Percentiles rank a stretch among this genome's conserved stretches.
phyloP scores from a whole-genome alignment of 768 basidiomycete genomes.

The Postia placenta region DNA sequence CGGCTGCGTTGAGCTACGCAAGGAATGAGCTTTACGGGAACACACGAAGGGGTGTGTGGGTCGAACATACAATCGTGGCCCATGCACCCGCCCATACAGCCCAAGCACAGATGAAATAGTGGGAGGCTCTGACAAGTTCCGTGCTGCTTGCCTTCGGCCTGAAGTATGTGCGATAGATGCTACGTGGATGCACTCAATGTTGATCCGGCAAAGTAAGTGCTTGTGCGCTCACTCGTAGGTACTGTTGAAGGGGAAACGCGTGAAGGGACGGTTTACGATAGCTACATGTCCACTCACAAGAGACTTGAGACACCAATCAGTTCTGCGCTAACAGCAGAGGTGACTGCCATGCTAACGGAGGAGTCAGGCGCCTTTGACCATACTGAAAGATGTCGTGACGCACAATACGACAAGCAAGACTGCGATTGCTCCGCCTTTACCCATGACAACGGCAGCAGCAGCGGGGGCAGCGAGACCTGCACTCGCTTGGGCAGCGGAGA shows the following conservation, averaged over 20 bases:
- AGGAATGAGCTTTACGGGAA: no score
- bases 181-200: constrained; percentile 3
- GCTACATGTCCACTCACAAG: constrained; percentile 24
- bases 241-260: constrained; percentile 18
- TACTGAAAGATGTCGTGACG: no score
- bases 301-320: constrained; percentile 31
- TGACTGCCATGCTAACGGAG: constrained; percentile 36
- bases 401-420: constrained; percentile 29
- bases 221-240: constrained; percentile 37
- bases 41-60: no score
- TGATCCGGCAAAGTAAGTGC: background rate
- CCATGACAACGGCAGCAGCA: constrained; percentile 29
- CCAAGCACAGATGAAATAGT: constrained; percentile 28
- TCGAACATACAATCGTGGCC: constrained; percentile 27
- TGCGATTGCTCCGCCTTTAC: constrained; percentile 30
- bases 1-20: constrained; percentile 35
- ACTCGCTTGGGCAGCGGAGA: constrained; percentile 31
- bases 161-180: constrained; percentile 29
- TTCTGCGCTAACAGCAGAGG: constrained; percentile 29
- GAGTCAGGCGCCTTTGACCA: no score
- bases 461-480: constrained; percentile 32
- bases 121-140: constrained; percentile 29
- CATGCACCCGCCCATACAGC: constrained; percentile 33
- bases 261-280: background rate
- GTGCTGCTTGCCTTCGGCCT: constrained; percentile 24